Conservation (phyloP, 495 filamentous ascomycete species). For the Polyplosphaeria fusca region DNA sequence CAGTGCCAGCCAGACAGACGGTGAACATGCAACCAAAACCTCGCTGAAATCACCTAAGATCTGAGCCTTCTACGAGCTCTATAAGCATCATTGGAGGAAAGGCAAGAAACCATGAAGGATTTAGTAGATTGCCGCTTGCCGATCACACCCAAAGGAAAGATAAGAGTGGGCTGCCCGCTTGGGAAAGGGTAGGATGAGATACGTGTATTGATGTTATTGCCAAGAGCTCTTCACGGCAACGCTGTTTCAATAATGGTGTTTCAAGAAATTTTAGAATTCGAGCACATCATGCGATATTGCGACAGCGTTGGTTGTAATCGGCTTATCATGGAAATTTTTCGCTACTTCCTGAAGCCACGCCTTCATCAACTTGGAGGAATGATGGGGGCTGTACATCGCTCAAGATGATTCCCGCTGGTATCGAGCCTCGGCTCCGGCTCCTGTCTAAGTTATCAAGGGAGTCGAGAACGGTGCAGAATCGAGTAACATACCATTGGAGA, state of each 20-base stretch:
- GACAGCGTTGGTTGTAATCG: not conserved
- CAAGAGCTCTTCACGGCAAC: not conserved
- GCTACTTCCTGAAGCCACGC: not conserved
- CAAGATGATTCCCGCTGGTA: not conserved
- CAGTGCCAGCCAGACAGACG: no score
- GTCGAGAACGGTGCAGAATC: constrained; percentile 3
- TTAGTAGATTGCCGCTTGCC: no score
- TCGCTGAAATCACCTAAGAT: no score
- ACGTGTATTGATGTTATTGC: no score
- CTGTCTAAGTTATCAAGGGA: constrained; percentile 2
- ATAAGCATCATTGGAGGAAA: no score
- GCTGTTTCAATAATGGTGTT: not conserved
- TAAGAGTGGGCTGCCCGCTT: no score
- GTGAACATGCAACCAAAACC: no score
- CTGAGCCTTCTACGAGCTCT: no score
- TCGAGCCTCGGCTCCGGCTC: not conserved
- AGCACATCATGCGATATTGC: not conserved
- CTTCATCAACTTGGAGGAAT: not conserved
- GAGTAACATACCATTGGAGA: not conserved
- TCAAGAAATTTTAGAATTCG: not conserved
- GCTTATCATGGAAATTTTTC: not conserved
- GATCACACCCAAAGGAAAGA: no score
- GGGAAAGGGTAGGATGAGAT: no score
- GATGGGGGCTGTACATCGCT: not conserved
- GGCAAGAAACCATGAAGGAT: no score